Conservation (phyloP, 1,139 yeast species). For the Chernovozyma aurita region DNA sequence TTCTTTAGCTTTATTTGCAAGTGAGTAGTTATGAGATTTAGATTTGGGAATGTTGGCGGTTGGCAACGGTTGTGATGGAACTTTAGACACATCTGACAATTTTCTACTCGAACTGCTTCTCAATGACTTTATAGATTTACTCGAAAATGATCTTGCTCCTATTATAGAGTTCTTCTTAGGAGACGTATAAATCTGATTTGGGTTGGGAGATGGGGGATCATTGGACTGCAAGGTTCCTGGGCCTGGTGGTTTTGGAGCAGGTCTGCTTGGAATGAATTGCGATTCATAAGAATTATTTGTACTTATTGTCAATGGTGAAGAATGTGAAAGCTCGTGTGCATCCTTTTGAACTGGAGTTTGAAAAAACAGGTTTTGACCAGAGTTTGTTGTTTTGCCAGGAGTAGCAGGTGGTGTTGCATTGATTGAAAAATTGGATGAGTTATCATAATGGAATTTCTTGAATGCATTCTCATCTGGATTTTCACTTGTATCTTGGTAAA, state of each 20-base stretch:
- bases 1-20: constrained; percentile 17
- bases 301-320: constrained; percentile 6
- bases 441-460: constrained; percentile 57
- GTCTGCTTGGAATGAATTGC: constrained; percentile 61
- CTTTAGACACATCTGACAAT: constrained; percentile 17
- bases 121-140: constrained; percentile 35
- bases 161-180: constrained; percentile 19
- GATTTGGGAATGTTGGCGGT: constrained; percentile 36
- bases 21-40: constrained; percentile 39
- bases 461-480: constrained; percentile 65
- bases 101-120: constrained; percentile 18
- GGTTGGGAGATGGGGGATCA: constrained; percentile 9
- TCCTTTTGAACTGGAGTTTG: constrained; percentile 18
- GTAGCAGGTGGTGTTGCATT: constrained; percentile 25
- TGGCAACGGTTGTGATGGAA: constrained; percentile 14
- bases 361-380: constrained; percentile 13
- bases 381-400: constrained; percentile 16
- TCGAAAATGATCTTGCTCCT: constrained; percentile 34
- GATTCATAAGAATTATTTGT: constrained; percentile 20
- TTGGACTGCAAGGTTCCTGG: constrained; percentile 6
- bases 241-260: constrained; percentile 58
- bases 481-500: constrained; percentile 67
- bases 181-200: constrained; percentile 11
- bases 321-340: constrained; percentile 3
- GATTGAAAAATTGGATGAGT: constrained; percentile 18